Evolutionary conservation across 2,329 filamentous ascomycete genomes (phyloP).

Genomic region (Gremmenia infestans): DNA sequence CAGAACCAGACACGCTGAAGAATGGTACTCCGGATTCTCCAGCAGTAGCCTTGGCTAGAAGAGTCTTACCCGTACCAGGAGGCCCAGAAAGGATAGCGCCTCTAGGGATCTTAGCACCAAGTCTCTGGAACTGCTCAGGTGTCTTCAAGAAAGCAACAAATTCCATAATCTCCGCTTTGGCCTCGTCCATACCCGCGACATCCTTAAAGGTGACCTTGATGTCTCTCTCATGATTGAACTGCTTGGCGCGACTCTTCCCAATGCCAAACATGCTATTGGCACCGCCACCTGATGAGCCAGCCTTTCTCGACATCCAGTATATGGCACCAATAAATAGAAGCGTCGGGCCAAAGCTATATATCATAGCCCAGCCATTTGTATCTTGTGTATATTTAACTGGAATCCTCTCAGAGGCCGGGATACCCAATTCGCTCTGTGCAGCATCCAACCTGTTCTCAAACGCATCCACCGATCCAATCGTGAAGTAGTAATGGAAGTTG

Average conservation of each 20-base stretch:
- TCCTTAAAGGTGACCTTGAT: slow-evolving; percentile 97
- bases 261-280: slow-evolving; percentile 88
- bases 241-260: slow-evolving; percentile 90
- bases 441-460: slow-evolving; percentile 87
- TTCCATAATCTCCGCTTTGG: slow-evolving; percentile 98
- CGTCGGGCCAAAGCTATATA: slow-evolving; percentile 80
- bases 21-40: slow-evolving; percentile 96
- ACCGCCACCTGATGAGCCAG: slow-evolving; percentile 60
- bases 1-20: slow-evolving; percentile 96
- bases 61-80: slow-evolving; percentile 95
- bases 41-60: slow-evolving; percentile 94
- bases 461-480: slow-evolving; percentile 87
- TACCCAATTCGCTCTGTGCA: slow-evolving; percentile 80
- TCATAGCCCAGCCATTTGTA: slow-evolving; percentile 62
- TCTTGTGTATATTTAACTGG: slow-evolving; percentile 84
- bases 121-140: slow-evolving; percentile 83
- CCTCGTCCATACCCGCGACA: slow-evolving; percentile 96
- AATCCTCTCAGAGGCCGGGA: slow-evolving; percentile 83
- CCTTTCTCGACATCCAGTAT: slow-evolving; percentile 72
- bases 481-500: slow-evolving; percentile 85
- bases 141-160: slow-evolving; percentile 97
- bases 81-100: slow-evolving; percentile 96
- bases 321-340: slow-evolving; percentile 79
- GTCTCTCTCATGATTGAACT: slow-evolving; percentile 94
- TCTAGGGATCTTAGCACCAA: slow-evolving; percentile 95